Conservation (phyloP, 805 yeast genomes). For the Lachancea kluyveri region DNA sequence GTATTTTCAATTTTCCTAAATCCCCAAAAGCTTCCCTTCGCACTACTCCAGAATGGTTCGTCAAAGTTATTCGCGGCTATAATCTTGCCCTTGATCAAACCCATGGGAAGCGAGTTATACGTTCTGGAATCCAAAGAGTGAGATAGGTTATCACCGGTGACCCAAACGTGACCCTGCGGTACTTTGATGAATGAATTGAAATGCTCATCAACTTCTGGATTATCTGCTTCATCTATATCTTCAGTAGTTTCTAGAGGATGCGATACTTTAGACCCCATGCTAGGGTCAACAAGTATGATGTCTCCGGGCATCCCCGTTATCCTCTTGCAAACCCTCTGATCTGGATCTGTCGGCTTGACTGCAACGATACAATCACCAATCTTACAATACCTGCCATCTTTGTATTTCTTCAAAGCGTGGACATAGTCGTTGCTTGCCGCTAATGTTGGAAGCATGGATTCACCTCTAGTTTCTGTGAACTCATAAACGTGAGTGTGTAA, state of each 20-base stretch:
- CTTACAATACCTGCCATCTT: slow-evolving; percentile 56
- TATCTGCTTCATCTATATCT: slow-evolving; percentile 8
- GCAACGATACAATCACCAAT: slow-evolving; percentile 90
- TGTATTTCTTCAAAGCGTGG: slow-evolving; percentile 59
- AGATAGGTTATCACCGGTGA: slow-evolving; percentile 88
- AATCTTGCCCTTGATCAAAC: slow-evolving; percentile 78
- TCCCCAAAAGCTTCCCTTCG: slow-evolving; percentile 39
- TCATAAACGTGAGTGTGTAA: slow-evolving; percentile 63
- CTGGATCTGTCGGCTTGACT: slow-evolving; percentile 82
- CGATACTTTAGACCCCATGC: slow-evolving; percentile 41
- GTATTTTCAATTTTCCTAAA: slow-evolving; percentile 52
- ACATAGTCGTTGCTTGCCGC: slow-evolving; percentile 72
- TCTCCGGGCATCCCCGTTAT: slow-evolving; percentile 97
- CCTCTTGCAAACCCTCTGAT: slow-evolving; percentile 82
- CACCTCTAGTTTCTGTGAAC: slow-evolving; percentile 80
- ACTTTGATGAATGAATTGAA: slow-evolving; percentile 55
- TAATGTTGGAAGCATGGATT: slow-evolving; percentile 91
- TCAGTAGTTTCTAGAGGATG: slow-evolving; percentile 14
- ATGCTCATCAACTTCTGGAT: slow-evolving; percentile 16
- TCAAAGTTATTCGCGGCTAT: slow-evolving; percentile 60
- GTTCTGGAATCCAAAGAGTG: slow-evolving; percentile 86
- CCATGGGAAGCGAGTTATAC: slow-evolving; percentile 88
- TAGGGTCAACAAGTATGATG: slow-evolving; percentile 72
- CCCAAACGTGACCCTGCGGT: slow-evolving; percentile 96
- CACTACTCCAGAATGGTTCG: slow-evolving; percentile 37